A percentile compares a stretch with the other conserved stretches of the same genome.
These are phyloP conservation scores for Apostasia shenzhenica DNA, from an alignment of 106 monocot species.

Conservation along the genomic window DNA sequence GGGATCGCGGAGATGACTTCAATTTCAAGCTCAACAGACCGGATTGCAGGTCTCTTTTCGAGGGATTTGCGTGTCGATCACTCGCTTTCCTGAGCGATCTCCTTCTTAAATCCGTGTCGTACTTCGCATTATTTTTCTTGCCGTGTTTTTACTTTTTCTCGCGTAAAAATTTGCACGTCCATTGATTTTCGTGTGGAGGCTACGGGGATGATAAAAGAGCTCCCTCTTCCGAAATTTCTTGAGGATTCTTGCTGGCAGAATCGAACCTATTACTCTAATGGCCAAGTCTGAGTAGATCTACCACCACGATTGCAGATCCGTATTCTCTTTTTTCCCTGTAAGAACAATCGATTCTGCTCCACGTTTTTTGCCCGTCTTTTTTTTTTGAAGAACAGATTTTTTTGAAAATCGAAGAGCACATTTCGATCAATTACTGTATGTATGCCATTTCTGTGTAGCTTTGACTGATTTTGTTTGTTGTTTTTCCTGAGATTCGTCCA, in stretches of 20 bases:
- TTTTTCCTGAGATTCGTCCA: neutral
- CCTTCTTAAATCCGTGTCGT: neutral
- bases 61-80: constrained; percentile 57
- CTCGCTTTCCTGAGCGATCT: constrained; percentile 69
- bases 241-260: constrained; percentile 26
- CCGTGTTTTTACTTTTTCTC: neutral
- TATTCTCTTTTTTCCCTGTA: no score
- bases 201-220: constrained; percentile 21
- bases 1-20: constrained; percentile 38
- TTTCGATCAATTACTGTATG: no score
- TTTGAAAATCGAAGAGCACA: no score
- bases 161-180: no score
- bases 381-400: no score
- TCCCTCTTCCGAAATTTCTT: no score
- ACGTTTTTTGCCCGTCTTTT: no score
- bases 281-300: constrained; percentile 27
- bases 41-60: constrained; percentile 40
- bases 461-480: constrained; percentile 3
- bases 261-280: constrained; percentile 12
- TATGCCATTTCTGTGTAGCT: neutral
- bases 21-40: constrained; percentile 80
- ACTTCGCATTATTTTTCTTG: neutral
- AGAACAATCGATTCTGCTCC: no score
- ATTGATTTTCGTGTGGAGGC: neutral
- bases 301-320: no score